A percentile compares a stretch with the other conserved stretches of the same genome.
phyloP scores from a whole-genome alignment of 2,329 filamentous ascomycete species.

The Ophiosphaerella narmari region DNA sequence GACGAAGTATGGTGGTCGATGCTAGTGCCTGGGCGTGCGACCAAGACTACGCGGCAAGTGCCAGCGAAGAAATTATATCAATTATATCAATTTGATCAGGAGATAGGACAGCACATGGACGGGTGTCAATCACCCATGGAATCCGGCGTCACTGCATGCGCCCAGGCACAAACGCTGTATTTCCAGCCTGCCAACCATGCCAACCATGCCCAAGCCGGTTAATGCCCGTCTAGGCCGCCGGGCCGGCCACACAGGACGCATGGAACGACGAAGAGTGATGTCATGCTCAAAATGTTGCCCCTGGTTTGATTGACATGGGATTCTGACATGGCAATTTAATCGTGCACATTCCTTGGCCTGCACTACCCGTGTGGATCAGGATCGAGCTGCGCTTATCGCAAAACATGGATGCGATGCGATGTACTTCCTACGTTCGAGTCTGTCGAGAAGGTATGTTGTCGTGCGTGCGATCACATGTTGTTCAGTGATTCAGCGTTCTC shows the following conservation, averaged over 20 bases:
- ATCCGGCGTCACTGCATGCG: constrained; percentile 5
- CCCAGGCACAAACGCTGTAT: constrained; percentile 3
- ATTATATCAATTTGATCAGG: no score
- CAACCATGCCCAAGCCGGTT: constrained; percentile 2
- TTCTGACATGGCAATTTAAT: background rate
- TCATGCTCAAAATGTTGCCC: background rate
- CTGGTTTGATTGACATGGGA: background rate
- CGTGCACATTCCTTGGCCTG: background rate
- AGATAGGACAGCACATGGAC: no score
- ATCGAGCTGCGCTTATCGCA: background rate
- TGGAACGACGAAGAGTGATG: background rate
- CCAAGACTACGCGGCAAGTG: constrained; percentile 6
- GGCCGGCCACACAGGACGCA: background rate
- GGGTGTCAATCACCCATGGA: background rate
- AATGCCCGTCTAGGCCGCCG: constrained; percentile 3
- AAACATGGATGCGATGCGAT: background rate
- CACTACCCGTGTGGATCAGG: background rate
- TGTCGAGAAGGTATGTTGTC: no score
- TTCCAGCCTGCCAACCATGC: background rate
- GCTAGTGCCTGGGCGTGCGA: background rate
- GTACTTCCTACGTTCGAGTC: no score
- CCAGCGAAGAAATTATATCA: background rate
- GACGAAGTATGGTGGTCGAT: background rate
- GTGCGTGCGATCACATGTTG: no score
- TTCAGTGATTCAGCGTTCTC: no score